A percentile compares a stretch with the other conserved stretches of the same genome.
phyloP scores from a whole-genome alignment of 352 stramenopile genomes.

The Pythium insidiosum region DNA sequence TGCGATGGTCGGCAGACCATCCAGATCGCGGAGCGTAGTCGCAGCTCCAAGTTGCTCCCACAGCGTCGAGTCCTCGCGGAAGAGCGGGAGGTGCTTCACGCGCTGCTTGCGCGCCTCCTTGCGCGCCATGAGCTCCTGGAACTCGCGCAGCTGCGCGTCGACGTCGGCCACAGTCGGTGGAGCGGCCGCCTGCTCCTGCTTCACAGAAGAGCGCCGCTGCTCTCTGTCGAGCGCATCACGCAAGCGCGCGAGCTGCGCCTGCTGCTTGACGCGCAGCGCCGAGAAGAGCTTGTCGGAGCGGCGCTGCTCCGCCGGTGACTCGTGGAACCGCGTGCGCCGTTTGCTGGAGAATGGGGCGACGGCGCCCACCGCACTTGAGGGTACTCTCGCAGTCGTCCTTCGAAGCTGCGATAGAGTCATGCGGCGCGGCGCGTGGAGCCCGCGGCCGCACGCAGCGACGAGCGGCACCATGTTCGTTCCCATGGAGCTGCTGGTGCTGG shows the following conservation, averaged over 20 bases:
- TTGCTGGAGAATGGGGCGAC: constrained; percentile 18
- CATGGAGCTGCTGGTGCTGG: too few species aligned
- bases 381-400: not conserved
- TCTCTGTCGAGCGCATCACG: constrained; percentile 14
- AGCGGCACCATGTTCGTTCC: too few species aligned
- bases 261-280: constrained; percentile 20
- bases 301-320: constrained; percentile 5
- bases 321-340: constrained; percentile 14
- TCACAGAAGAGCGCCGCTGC: not conserved
- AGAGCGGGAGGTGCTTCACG: constrained; percentile 63
- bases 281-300: constrained; percentile 22
- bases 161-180: not conserved
- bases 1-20: constrained; percentile 28
- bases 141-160: constrained; percentile 21
- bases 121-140: constrained; percentile 38
- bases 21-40: constrained; percentile 41
- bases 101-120: constrained; percentile 43
- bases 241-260: constrained; percentile 16
- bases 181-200: not conserved
- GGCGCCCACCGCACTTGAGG: not conserved
- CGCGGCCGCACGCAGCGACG: too few species aligned
- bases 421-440: too few species aligned
- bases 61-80: constrained; percentile 44
- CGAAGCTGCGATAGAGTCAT: not conserved
- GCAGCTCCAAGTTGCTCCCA: constrained; percentile 31